Base-by-base conservation (phyloP, 768 basidiomycete species). In the Suillus luteus region DNA sequence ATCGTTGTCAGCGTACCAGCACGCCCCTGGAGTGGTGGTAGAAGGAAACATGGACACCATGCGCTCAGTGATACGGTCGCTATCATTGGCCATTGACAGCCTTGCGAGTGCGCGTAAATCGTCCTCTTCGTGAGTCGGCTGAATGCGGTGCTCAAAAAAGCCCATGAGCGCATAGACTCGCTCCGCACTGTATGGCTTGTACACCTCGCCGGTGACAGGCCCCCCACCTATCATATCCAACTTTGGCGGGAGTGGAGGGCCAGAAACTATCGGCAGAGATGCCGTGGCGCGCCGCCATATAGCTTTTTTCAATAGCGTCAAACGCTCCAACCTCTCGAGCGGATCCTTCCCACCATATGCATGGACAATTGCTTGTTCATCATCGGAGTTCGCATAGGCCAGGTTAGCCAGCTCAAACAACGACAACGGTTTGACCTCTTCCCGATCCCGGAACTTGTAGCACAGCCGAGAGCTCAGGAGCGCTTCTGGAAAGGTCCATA, bases 1-100 rank as follows among this genome's bases (percentile, higher is more conserved):
- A 58, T 70, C 68, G 15, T 62, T 33, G 9, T 70, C 69, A 7
- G 69, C 62, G 35, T 70, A 70, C 69, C 69, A 70, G 31, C 68
- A 62, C 10, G 66, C 63, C 0, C 11, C 6, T 14, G 4, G 14
- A 14, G 27, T 19, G 22, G 62, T 62, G 2, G 5, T 19, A 14
- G 24, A 11, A 2, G 69, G 69, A n/a, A 69, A 58, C 33, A 70
- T 60, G 6, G 69, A 65, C 2, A 70, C 60, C 69, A 70, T 70
- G 5, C 69, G 66, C 52, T 70, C 69, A 2, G 55, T 60, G 22
- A 70, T 67, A 10, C 69, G 65, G 35, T 69, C 68, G n/a, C 31
- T 69, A 58, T 70, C 69, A 38, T 70, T 69, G 31, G 68, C 69
- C 69, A 70, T 70, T 15, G 68, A 70, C 14, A 70, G 35, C 11